A percentile compares a stretch with the other conserved stretches of the same genome.
Conservation (phyloP, 2,329 filamentous ascomycete species). For the Aspergillus ruber region DNA sequence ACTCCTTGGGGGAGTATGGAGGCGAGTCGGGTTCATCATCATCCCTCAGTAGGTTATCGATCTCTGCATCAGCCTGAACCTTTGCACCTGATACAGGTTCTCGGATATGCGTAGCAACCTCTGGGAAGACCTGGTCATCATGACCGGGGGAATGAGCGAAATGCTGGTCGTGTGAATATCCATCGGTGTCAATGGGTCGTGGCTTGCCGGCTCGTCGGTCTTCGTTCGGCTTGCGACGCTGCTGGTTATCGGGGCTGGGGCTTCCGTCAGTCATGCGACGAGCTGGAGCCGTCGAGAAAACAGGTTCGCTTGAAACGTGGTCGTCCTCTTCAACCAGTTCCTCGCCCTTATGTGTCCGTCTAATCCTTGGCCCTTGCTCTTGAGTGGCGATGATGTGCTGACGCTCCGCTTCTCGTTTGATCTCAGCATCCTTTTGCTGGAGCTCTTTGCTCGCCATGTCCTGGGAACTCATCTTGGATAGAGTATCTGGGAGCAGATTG, state of each 20-base stretch:
- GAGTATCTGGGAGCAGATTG: conserved; percentile 62
- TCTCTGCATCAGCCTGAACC: conserved; percentile 67
- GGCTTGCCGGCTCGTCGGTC: conserved; percentile 13
- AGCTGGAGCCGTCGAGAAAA: conserved; percentile 42
- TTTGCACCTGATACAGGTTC: conserved; percentile 41
- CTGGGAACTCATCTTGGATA: conserved; percentile 82
- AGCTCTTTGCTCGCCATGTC: conserved; percentile 90
- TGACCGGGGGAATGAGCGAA: conserved; percentile 70
- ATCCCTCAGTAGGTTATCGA: conserved; percentile 80
- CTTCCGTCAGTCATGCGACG: conserved; percentile 28
- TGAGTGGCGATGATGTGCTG: conserved; percentile 68
- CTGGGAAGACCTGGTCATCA: conserved; percentile 40
- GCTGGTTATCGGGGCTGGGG: conserved; percentile 21
- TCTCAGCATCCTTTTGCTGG: conserved; percentile 56
- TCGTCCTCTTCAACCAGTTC: conserved; percentile 76
- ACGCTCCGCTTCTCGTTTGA: conserved; percentile 51
- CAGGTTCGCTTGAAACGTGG: conserved; percentile 42
- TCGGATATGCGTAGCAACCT: conserved; percentile 31
- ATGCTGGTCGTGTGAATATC: conserved; percentile 64
- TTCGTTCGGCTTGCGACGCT: conserved; percentile 14
- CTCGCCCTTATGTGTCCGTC: conserved; percentile 90
- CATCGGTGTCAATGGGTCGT: conserved; percentile 39
- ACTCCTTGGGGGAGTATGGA: conserved; percentile 75
- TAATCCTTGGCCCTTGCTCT: conserved; percentile 68
- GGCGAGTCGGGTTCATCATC: conserved; percentile 75